Percentiles rank a stretch among this genome's conserved stretches.
Evolutionary conservation across 768 basidiomycete species (phyloP).

Genomic region (Mycena chlorophos): DNA sequence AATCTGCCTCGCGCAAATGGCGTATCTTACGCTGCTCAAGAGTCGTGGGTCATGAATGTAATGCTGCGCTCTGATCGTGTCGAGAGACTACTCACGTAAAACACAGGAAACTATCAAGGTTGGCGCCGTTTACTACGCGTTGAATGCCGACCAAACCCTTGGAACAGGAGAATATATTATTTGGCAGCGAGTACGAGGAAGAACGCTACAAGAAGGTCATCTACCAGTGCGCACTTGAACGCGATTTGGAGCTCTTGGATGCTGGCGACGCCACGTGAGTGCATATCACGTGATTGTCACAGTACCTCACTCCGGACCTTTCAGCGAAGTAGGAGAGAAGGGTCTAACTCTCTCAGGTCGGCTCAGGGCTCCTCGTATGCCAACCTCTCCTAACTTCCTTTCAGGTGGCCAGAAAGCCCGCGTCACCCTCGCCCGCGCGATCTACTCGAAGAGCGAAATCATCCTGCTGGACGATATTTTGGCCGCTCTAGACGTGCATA

Average conservation of each 20-base stretch:
- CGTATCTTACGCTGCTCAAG: constrained; percentile 80
- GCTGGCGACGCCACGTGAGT: constrained; percentile 49
- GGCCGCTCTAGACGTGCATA: constrained; percentile 47
- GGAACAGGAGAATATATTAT: constrained; percentile 74
- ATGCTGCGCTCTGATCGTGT: background rate
- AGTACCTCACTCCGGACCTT: constrained; percentile 3
- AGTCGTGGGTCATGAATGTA: constrained; percentile 80
- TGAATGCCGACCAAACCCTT: constrained; percentile 34
- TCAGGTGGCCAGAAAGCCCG: constrained; percentile 32
- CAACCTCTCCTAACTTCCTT: background rate
- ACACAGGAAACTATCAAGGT: constrained; percentile 67
- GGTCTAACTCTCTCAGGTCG: constrained; percentile 46
- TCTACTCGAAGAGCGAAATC: constrained; percentile 44
- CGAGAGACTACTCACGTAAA: too few relatives aligned
- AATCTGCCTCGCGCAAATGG: constrained; percentile 68
- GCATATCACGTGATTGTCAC: background rate
- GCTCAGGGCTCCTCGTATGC: constrained; percentile 29
- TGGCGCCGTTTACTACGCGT: constrained; percentile 21
- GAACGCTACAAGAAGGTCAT: constrained; percentile 77
- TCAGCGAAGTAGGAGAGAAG: constrained; percentile 51
- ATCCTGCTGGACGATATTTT: constrained; percentile 48
- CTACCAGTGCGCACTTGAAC: constrained; percentile 69
- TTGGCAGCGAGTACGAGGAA: constrained; percentile 76
- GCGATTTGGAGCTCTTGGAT: constrained; percentile 68
- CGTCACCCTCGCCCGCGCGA: constrained; percentile 54